Conservation (phyloP, 257 asterid genomes). For the Nicotiana otophora region DNA sequence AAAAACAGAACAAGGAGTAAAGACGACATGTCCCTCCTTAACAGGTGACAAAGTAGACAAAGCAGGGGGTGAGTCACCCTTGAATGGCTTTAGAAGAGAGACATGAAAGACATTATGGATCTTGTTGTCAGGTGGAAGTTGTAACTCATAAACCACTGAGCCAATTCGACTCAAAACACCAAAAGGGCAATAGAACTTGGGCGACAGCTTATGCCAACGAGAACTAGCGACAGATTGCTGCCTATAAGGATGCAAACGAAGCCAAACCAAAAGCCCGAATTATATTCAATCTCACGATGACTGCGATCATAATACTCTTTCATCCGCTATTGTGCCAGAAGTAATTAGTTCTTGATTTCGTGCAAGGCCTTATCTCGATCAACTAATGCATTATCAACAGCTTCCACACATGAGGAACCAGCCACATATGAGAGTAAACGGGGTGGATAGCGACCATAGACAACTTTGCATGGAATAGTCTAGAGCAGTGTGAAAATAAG, state of each 20-base stretch:
- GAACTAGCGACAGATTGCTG: not conserved
- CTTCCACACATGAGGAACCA: not conserved
- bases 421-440: not conserved
- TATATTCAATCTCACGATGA: too few species aligned
- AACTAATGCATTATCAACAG: not conserved
- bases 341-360: not conserved
- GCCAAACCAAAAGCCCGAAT: not conserved
- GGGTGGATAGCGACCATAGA: not conserved
- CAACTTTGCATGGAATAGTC: not conserved
- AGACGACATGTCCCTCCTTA: not conserved
- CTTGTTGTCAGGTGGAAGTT: not conserved
- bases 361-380: not conserved
- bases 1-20: not conserved
- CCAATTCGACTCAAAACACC: not conserved
- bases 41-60: not conserved
- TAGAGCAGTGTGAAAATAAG: not conserved
- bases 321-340: not conserved
- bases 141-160: not conserved
- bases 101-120: constrained; percentile 1
- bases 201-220: not conserved
- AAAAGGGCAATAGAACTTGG: not conserved
- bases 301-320: too few species aligned
- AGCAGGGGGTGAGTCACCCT: not conserved
- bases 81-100: not conserved
- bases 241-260: not conserved